Evolutionary conservation across 306 rosid genomes (phyloP).

Genomic region (Castanea sativa): DNA sequence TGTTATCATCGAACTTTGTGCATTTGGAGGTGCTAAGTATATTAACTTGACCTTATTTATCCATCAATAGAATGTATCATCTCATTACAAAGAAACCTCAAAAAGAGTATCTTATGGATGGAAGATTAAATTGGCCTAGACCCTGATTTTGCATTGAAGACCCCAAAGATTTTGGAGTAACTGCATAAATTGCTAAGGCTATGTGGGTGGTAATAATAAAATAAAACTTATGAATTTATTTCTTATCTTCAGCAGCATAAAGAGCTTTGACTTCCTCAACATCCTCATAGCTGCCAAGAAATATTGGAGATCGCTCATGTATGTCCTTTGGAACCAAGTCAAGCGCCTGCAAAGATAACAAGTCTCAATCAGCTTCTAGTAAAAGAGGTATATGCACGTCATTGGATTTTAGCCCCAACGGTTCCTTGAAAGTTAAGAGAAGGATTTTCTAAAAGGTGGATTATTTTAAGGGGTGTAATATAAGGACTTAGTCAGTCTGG

Average conservation of each 20-base stretch:
- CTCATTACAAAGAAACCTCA: background rate
- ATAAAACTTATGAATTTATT: constrained; percentile 8
- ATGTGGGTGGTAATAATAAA: background rate
- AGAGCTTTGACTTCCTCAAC: constrained; percentile 83
- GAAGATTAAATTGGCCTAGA: background rate
- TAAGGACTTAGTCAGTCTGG: background rate
- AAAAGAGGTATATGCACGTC: no score
- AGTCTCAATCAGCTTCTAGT: background rate
- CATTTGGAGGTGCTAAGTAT: background rate
- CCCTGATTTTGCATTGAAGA: background rate
- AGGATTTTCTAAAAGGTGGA: background rate
- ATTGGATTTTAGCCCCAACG: background rate
- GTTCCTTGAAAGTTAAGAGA: background rate
- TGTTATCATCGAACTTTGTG: background rate
- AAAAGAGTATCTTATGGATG: background rate
- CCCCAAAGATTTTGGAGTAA: background rate
- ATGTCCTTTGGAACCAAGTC: constrained; percentile 72
- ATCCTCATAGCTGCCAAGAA: constrained; percentile 90
- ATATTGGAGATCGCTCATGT: constrained; percentile 82
- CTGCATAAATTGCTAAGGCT: background rate
- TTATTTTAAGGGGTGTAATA: no score
- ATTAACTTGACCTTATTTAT: background rate
- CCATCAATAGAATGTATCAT: background rate
- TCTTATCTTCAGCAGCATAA: constrained; percentile 58
- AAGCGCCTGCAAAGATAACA: constrained; percentile 56